phyloP scores from a whole-genome alignment of 2,329 filamentous ascomycete species.

The Colletotrichum sp. region DNA sequence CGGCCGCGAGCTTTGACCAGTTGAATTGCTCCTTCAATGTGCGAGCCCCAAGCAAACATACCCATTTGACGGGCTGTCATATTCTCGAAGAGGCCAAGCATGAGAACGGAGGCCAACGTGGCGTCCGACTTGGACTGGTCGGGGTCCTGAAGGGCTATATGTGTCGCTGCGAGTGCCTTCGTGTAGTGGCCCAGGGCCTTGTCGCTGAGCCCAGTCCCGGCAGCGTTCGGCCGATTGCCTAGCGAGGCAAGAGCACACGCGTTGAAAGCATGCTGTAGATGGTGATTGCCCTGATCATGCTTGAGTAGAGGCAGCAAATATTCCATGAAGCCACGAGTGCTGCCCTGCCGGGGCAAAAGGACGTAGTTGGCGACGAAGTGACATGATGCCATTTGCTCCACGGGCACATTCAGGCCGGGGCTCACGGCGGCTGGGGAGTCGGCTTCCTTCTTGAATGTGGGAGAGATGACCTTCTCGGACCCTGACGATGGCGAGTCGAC shows the following conservation, averaged over 20 bases:
- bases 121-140: conserved; percentile 56
- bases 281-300: conserved; percentile 44
- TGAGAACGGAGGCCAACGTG: conserved; percentile 63
- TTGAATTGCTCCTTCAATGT: conserved; percentile 68
- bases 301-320: conserved; percentile 63
- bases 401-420: conserved; percentile 47
- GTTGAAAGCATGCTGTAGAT: conserved; percentile 61
- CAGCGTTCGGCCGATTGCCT: conserved; percentile 52
- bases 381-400: conserved; percentile 61
- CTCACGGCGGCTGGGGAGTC: conserved; percentile 27
- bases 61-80: conserved; percentile 30
- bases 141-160: conserved; percentile 57
- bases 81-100: conserved; percentile 65
- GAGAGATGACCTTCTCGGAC: conserved; percentile 22
- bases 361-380: conserved; percentile 68
- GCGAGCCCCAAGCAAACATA: conserved; percentile 61
- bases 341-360: conserved; percentile 55
- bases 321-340: conserved; percentile 61
- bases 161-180: conserved; percentile 57
- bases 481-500: conserved; percentile 25
- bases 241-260: conserved; percentile 64
- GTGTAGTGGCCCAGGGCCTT: conserved; percentile 59
- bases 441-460: conserved; percentile 25
- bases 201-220: conserved; percentile 36
- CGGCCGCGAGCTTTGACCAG: conserved; percentile 63